Base-by-base conservation (phyloP, 306 rosid genomes). In the Cicer pinnatifidum region DNA sequence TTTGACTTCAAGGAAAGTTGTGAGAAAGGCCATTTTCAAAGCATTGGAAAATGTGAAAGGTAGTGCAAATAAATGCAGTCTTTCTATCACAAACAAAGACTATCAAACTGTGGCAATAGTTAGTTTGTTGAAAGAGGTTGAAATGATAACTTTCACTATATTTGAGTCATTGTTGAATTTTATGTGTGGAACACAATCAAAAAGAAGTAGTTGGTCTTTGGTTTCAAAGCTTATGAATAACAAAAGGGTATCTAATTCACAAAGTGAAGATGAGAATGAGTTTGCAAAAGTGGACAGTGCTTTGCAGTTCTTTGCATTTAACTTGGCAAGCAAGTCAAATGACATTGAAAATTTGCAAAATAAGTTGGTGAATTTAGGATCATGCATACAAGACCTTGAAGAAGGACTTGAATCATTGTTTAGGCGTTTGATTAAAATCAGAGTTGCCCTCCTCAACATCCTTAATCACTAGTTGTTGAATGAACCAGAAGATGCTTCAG, bases 401-500 rank as follows among this genome's bases (percentile, higher is more conserved):
- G 85, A 81, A 74, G 83, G 78, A 70, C 81, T 78, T 10, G 79
- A 81, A 23, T 78, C 62, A 19, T 60, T 81, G 54, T 78, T 81
- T 69, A 70, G 82, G 71, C 58, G 75, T 75, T 78, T 81, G 57
- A 81, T 81, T 47, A 84, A 70, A 78, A 81, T 60, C 15, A 69
- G 88, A 81, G 83, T 81, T 78, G 38, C 81, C 5, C 74, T 74
- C 59, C 85, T 81, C 45, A 81, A 84, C 59, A 73, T 77, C 51
- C 82, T 80, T 6, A 77, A 77, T 71, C 74, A 75, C 74, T 84
- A 75, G 79, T 46, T 59, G 50, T 48, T 33, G 9, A 48, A 23
- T 11, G 17, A 46, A 11, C 4, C 1, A 54, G 54, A 6, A 54
- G 54, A 6, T 44, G 68, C 35, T 33, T 39, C 44, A 59, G 9